These are phyloP conservation scores for Paramecium sexaurelia DNA, from an alignment of 73 alveolate species.

Conservation along the genomic window DNA sequence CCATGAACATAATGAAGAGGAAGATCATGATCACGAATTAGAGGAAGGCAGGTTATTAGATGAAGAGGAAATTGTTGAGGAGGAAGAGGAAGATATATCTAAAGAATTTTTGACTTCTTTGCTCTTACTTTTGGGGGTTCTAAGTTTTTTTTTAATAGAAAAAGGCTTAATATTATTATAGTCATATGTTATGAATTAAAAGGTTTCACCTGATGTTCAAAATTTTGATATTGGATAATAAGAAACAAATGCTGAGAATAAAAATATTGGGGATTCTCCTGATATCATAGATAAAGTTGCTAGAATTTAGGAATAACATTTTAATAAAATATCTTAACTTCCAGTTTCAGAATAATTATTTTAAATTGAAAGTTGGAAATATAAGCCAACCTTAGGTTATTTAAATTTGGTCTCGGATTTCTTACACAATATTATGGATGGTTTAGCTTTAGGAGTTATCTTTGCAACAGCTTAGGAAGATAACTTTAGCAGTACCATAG, in stretches of 20 bases:
- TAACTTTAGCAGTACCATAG: not conserved
- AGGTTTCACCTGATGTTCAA: not conserved
- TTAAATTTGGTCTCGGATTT: conserved; percentile 52
- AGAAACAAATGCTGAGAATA: not conserved
- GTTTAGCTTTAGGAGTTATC: conserved; percentile 58
- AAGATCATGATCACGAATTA: not conserved
- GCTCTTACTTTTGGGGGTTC: not conserved
- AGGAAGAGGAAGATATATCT: not conserved
- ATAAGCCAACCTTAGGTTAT: conserved; percentile 63
- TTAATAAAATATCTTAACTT: not conserved
- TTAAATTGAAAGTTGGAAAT: conserved; percentile 30
- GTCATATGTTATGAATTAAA: not conserved
- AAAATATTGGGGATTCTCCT: not conserved
- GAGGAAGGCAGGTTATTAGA: not conserved
- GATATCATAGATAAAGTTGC: not conserved
- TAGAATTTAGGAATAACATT: not conserved
- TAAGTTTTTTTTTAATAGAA: not conserved
- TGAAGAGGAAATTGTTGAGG: not conserved
- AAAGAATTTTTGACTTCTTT: not conserved
- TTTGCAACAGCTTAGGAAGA: conserved; percentile 38
- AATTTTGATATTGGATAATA: not conserved
- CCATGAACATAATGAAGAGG: conserved; percentile 13
- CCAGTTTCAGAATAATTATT: not conserved
- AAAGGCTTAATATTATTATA: not conserved
- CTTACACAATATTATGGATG: conserved; percentile 65